A percentile compares a stretch with the other conserved stretches of the same genome.
Conservation (phyloP, 139 green algal genomes). For the Coccomyxa sp. region DNA sequence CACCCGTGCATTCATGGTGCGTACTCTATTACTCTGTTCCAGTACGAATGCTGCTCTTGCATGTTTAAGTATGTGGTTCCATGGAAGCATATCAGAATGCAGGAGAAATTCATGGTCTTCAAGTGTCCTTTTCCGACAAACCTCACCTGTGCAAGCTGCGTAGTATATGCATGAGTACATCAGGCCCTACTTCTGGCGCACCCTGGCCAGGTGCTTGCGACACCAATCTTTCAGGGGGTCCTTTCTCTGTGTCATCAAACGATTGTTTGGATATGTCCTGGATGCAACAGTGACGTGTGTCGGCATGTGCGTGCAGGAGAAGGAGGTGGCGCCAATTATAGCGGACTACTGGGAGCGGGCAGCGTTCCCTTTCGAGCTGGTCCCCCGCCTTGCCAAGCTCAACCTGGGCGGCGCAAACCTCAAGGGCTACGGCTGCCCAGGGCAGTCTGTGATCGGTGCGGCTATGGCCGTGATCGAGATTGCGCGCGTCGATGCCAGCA, state of each 20-base stretch:
- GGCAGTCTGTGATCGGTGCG: slow-evolving; percentile 41
- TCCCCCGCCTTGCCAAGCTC: slow-evolving; percentile 71
- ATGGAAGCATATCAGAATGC: not conserved
- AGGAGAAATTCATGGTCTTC: not conserved
- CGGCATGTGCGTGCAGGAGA: slow-evolving; percentile 46
- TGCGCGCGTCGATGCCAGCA: slow-evolving; percentile 80
- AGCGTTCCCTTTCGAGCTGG: slow-evolving; percentile 79
- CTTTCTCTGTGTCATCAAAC: too few species aligned
- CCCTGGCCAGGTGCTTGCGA: too few species aligned
- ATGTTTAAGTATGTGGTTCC: not conserved
- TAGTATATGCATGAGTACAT: too few species aligned
- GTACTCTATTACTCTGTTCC: not conserved
- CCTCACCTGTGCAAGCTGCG: too few species aligned
- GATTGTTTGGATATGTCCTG: too few species aligned
- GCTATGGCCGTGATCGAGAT: slow-evolving; percentile 78
- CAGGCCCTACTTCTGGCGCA: too few species aligned
- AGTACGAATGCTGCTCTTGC: not conserved
- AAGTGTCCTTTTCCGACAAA: too few species aligned
- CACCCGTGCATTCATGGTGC: slow-evolving; percentile 71
- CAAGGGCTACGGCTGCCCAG: slow-evolving; percentile 73
- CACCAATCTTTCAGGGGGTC: too few species aligned
- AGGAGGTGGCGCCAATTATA: slow-evolving; percentile 84
- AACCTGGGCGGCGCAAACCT: slow-evolving; percentile 72
- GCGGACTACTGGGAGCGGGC: slow-evolving; percentile 84
- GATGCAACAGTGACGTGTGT: too few species aligned